Conservation (phyloP, 2,329 filamentous ascomycete genomes). For the Beauveria pseudobassiana region DNA sequence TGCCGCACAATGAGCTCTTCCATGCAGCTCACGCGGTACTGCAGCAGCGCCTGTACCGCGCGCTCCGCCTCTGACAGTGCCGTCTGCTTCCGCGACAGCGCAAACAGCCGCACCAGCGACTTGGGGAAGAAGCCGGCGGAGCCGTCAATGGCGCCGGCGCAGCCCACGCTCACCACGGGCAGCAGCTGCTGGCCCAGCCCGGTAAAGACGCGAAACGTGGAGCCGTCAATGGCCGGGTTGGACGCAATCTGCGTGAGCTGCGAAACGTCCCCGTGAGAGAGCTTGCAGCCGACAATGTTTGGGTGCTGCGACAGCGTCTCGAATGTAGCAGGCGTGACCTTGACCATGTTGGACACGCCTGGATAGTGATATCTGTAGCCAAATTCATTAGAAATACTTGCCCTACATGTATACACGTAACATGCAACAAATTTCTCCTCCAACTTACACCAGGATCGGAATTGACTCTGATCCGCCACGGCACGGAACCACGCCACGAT, state of each 20-base stretch:
- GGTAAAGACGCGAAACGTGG: constrained; percentile 53
- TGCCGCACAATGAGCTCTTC: constrained; percentile 55
- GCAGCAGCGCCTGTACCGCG: constrained; percentile 44
- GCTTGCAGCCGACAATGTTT: constrained; percentile 63
- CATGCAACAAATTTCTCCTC: no score
- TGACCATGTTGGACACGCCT: constrained; percentile 58
- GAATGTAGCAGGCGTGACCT: constrained; percentile 50
- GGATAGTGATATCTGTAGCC: constrained; percentile 53
- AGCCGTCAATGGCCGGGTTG: constrained; percentile 47
- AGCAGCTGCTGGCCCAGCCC: constrained; percentile 60
- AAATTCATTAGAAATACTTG: no score
- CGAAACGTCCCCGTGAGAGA: constrained; percentile 61
- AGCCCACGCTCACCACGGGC: constrained; percentile 50
- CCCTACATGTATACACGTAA: no score
- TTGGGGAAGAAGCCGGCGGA: constrained; percentile 57
- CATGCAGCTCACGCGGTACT: constrained; percentile 53
- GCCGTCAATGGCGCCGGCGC: constrained; percentile 54
- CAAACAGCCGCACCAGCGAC: constrained; percentile 50
- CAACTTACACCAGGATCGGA: constrained; percentile 50
- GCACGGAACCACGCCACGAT: constrained; percentile 50
- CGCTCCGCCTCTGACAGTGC: constrained; percentile 31
- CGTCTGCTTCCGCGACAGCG: constrained; percentile 26
- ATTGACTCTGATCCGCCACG: constrained; percentile 50
- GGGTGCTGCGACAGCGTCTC: constrained; percentile 49
- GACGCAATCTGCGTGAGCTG: constrained; percentile 54